Evolutionary conservation across 768 basidiomycete genomes (phyloP).

Genomic region (Gautieria morchelliformis): DNA sequence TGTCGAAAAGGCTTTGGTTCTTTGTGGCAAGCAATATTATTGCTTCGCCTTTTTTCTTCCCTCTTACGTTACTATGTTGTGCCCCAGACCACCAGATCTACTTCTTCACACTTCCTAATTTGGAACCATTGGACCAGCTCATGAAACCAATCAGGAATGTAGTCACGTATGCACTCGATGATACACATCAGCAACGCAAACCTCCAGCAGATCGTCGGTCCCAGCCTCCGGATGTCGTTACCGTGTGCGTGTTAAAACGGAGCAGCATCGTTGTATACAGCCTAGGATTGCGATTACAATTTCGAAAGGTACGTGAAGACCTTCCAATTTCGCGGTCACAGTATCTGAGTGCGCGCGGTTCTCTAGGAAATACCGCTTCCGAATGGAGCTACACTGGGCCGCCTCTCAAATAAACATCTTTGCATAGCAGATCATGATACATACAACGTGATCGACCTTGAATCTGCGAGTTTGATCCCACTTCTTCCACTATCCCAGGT

Average conservation of each 20-base stretch:
- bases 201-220: conserved; percentile 45
- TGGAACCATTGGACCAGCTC: conserved; percentile 45
- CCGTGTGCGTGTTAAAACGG: conserved; percentile 68
- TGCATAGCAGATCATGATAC: conserved; percentile 64
- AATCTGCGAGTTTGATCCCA: conserved; percentile 56
- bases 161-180: conserved; percentile 73
- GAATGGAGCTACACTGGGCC: conserved; percentile 46
- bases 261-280: conserved; percentile 52
- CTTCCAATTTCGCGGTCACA: background rate
- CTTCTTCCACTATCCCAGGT: conserved; percentile 77
- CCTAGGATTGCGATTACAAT: conserved; percentile 54
- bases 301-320: conserved; percentile 39
- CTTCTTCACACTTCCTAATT: conserved; percentile 71
- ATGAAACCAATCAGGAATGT: conserved; percentile 79
- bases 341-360: background rate
- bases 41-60: background rate
- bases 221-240: conserved; percentile 43
- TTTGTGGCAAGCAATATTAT: conserved; percentile 47
- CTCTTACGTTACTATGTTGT: background rate
- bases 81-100: conserved; percentile 52
- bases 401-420: conserved; percentile 50
- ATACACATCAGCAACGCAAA: conserved; percentile 22
- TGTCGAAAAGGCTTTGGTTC: conserved; percentile 62
- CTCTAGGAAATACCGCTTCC: conserved; percentile 64
- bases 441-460: conserved; percentile 77